phyloP scores from a whole-genome alignment of 495 filamentous ascomycete species.

The Penicillium soppii region DNA sequence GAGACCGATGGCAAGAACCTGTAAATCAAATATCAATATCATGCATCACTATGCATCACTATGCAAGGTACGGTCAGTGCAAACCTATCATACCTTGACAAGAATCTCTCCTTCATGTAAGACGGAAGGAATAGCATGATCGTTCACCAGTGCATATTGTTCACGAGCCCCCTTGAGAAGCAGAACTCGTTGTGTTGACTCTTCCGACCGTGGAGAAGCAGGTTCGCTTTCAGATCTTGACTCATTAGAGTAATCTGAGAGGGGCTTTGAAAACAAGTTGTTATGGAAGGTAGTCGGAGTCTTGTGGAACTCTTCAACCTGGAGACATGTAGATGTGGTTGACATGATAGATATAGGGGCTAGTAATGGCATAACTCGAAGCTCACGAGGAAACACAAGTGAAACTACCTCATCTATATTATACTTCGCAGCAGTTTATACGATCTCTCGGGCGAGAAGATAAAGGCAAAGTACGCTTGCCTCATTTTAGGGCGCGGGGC shows the following conservation, averaged over 20 bases:
- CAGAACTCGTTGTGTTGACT: conserved; percentile 31
- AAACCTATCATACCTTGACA: conserved; percentile 38
- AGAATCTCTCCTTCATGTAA: conserved; percentile 52
- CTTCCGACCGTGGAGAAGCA: background rate
- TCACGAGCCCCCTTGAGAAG: conserved; percentile 36
- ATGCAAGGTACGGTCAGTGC: background rate
- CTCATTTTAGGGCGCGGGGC: conserved; percentile 15
- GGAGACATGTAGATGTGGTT: conserved; percentile 26
- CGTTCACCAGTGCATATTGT: conserved; percentile 40
- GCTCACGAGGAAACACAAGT: background rate
- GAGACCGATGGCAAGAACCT: conserved; percentile 59
- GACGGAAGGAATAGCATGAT: conserved; percentile 50
- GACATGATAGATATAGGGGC: conserved; percentile 28
- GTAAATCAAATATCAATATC: conserved; percentile 2
- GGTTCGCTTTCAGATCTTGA: conserved; percentile 5
- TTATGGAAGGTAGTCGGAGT: conserved; percentile 18
- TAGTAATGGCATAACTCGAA: conserved; percentile 16
- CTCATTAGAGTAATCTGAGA: background rate
- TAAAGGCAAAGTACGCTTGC: conserved; percentile 11
- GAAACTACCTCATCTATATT: conserved; percentile 18
- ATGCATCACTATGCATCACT: too few species aligned
- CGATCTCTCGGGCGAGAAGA: conserved; percentile 28
- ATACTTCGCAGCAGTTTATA: background rate
- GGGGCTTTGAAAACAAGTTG: conserved; percentile 6
- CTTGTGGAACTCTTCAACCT: conserved; percentile 19